These are phyloP conservation scores for Tylopilus rubrobrunneus DNA, from an alignment of 768 basidiomycete species.

Conservation along the genomic window DNA sequence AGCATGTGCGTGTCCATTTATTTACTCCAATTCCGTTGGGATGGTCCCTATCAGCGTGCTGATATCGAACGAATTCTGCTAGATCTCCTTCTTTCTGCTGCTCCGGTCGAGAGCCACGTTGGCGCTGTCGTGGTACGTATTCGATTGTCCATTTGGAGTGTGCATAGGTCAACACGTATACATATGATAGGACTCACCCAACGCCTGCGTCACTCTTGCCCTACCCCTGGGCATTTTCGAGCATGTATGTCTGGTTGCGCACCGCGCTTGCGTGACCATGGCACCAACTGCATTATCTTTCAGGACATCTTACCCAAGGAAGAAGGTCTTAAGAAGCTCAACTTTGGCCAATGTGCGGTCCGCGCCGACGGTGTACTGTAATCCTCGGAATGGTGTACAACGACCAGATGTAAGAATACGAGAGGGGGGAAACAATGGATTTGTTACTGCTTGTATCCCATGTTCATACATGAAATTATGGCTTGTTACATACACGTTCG, in stretches of 20 bases:
- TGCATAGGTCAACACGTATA: too few relatives aligned
- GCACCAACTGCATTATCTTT: background rate
- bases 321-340: slow-evolving; percentile 54
- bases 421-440: too few relatives aligned
- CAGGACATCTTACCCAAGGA: slow-evolving; percentile 68
- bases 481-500: too few relatives aligned
- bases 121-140: slow-evolving; percentile 61
- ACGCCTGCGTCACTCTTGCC: slow-evolving; percentile 72
- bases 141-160: background rate
- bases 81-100: slow-evolving; percentile 68
- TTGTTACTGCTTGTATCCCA: too few relatives aligned
- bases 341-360: slow-evolving; percentile 65
- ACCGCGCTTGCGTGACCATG: background rate
- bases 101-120: slow-evolving; percentile 66
- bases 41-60: background rate
- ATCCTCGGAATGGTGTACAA: too few relatives aligned
- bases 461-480: too few relatives aligned
- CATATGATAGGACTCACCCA: slow-evolving; percentile 58
- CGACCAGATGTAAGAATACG: too few relatives aligned
- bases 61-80: background rate
- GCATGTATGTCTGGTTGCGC: slow-evolving; percentile 39
- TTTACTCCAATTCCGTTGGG: too few relatives aligned
- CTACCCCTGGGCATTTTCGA: slow-evolving; percentile 79
- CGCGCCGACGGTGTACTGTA: slow-evolving; percentile 48
- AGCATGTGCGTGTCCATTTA: slow-evolving; percentile 44